Evolutionary conservation across 768 basidiomycete genomes (phyloP), one percentile per base, ranked within the genome.

Genomic region (Panaeolus cyanescens): DNA sequence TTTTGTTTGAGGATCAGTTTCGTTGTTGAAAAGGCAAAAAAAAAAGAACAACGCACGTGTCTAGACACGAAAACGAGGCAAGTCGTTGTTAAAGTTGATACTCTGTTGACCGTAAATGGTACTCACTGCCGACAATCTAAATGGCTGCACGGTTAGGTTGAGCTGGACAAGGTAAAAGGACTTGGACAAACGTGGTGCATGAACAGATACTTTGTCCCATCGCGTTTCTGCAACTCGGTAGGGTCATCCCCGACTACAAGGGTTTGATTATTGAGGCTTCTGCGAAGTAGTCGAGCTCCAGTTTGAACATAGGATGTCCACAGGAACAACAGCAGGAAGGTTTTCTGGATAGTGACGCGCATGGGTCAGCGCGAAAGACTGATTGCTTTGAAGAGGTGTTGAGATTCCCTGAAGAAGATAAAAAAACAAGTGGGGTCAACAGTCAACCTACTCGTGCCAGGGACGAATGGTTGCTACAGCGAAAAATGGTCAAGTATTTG

Each of bases 111-210:
- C 25, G 40, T 20, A 36, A 32, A 25, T n/a, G n/a, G 3, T 32
- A 75, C 81, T 62, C 61, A 83, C 80, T 82, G 50, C 81, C 81
- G 59, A 82, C 77, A 40, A 83, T 81, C 81, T 82, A 42, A 15
- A 17, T 17, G 5, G 8, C 33, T 50, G 45, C 5, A 31, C 39
- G 17, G 8, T 54, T 2, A 54, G 36, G 19, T 25, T 30, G 19
- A 42, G 33, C 32, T 25, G 15, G 34, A 17, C 17, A 17, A 15
- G 33, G 5, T 30, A 19, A 56, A 42, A 30, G 25, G 28, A 30
- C 15, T 2, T 32, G 31, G 28, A 70, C 80, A 54, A 67, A 82
- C 83, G 71, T 80, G 77, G 59, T 84, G 81, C 79, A 83, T 82
- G 60, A 83, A 81, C 17, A 83, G 79, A 65, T 82, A 81, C 74